phyloP scores from a whole-genome alignment of 2,329 filamentous ascomycete genomes.

The Xenoacremonium recifei region DNA sequence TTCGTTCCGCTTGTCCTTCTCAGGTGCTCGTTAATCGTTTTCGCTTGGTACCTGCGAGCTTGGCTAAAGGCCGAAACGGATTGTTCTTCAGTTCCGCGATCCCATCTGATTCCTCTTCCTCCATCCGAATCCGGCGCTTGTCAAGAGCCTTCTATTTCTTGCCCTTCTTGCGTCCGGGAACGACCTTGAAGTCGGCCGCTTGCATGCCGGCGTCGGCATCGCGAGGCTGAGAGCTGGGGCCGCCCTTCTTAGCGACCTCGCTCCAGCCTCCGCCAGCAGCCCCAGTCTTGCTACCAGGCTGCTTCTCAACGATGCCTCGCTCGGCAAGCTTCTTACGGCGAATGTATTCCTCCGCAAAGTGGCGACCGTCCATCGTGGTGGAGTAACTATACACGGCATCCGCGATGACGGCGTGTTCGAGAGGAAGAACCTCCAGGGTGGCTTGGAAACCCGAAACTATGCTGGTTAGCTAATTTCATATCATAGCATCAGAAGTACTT shows the following conservation, averaged over 20 bases:
- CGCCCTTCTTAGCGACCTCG: constrained; percentile 94
- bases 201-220: constrained; percentile 45
- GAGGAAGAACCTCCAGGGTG: constrained; percentile 71
- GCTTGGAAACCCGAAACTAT: constrained; percentile 79
- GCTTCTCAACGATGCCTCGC: constrained; percentile 81
- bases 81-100: no score
- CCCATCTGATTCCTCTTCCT: no score
- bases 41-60: no score
- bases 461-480: constrained; percentile 22
- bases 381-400: constrained; percentile 87
- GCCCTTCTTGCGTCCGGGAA: constrained; percentile 89
- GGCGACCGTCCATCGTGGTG: constrained; percentile 85
- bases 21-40: no score
- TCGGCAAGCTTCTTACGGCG: constrained; percentile 91
- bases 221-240: constrained; percentile 33
- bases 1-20: no score
- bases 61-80: no score
- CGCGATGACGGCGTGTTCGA: constrained; percentile 78
- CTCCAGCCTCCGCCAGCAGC: constrained; percentile 74
- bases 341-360: constrained; percentile 93
- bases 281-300: constrained; percentile 50
- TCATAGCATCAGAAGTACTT: constrained; percentile 30
- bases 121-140: constrained; percentile 1
- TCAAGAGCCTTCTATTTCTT: constrained; percentile 55
- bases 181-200: constrained; percentile 78